Evolutionary conservation across 768 basidiomycete species (phyloP).

Genomic region (Collybiopsis confluens): DNA sequence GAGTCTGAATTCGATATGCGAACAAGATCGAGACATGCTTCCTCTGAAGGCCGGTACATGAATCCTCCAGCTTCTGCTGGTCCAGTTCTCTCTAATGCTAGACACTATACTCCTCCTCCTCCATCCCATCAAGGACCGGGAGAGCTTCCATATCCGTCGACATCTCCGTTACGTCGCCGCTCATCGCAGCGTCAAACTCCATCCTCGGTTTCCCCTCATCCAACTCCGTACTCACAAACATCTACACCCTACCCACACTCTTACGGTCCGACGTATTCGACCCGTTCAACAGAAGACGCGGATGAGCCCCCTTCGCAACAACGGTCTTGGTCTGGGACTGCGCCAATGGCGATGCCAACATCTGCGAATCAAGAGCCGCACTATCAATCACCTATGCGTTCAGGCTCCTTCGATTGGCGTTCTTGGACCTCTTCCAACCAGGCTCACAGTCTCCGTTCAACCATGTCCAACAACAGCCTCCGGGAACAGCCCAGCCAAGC

Average conservation of each 20-base stretch:
- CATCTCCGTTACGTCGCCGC: neutral
- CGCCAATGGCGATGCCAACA: too few relatives aligned
- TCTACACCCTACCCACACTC: neutral
- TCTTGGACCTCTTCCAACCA: neutral
- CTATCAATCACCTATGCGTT: neutral
- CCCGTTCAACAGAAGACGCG: neutral
- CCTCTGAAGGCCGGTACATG: neutral
- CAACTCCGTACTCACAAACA: neutral
- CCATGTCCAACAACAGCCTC: neutral
- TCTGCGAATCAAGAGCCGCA: too few relatives aligned
- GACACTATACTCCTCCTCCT: neutral
- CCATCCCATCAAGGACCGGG: neutral
- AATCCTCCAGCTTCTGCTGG: neutral
- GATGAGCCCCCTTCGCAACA: neutral
- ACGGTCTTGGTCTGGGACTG: neutral
- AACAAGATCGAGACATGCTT: neutral
- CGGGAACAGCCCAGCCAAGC: neutral
- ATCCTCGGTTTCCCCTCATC: neutral
- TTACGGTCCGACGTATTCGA: neutral
- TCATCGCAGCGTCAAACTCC: neutral
- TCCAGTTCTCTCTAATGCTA: neutral
- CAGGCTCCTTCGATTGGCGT: slow-evolving; percentile 6
- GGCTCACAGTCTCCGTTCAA: neutral
- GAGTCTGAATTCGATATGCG: neutral
- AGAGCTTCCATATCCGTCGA: neutral